Conservation (phyloP, 2,329 filamentous ascomycete species). For the Colletotrichum sp. region DNA sequence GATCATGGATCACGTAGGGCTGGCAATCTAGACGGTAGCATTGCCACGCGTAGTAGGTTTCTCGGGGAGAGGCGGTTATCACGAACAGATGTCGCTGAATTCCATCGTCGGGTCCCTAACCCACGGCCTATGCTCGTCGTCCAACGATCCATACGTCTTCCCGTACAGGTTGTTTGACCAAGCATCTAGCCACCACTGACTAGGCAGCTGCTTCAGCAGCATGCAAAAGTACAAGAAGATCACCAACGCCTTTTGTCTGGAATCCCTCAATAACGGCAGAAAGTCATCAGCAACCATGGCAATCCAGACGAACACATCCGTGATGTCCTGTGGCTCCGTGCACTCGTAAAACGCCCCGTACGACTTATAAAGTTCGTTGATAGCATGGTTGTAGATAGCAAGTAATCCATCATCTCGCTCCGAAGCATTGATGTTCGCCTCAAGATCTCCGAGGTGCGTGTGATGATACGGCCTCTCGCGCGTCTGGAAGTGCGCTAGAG, state of each 20-base stretch:
- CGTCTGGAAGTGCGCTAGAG: conserved; percentile 9
- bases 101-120: conserved; percentile 23
- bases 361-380: conserved; percentile 37
- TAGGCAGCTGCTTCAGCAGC: conserved; percentile 31
- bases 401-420: conserved; percentile 19
- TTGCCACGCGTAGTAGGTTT: neutral
- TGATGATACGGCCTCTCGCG: conserved; percentile 18
- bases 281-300: conserved; percentile 39
- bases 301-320: conserved; percentile 45
- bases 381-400: conserved; percentile 32
- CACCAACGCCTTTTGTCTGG: conserved; percentile 31
- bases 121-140: conserved; percentile 40
- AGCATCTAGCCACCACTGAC: conserved; percentile 41
- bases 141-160: conserved; percentile 34
- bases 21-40: neutral
- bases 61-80: neutral
- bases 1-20: neutral
- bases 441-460: conserved; percentile 26
- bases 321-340: conserved; percentile 31
- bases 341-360: conserved; percentile 28
- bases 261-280: conserved; percentile 34
- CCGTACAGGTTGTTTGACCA: conserved; percentile 36
- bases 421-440: conserved; percentile 23
- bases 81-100: neutral
- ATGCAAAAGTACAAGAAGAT: conserved; percentile 40